Evolutionary conservation across 225 moss, liverwort and hornwort species (phyloP).

Genomic region (Sphagnum contortum): DNA sequence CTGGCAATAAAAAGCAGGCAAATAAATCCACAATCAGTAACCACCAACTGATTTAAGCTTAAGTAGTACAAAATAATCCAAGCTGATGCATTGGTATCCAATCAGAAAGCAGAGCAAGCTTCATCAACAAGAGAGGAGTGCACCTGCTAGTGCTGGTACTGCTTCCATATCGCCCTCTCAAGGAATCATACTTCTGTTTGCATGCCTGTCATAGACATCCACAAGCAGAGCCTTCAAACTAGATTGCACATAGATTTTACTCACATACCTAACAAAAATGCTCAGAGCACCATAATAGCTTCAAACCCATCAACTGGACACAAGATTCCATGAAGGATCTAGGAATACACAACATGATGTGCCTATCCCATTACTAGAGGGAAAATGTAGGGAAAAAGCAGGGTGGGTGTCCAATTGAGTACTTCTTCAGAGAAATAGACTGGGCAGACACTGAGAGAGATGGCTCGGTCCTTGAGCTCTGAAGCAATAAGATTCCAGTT

Average conservation of each 20-base stretch:
- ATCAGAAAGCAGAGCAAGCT: too few species aligned
- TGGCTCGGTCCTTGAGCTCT: conserved; percentile 68
- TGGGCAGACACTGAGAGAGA: conserved; percentile 40
- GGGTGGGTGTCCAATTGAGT: conserved; percentile 2
- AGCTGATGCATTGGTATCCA: too few species aligned
- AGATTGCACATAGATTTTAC: neutral
- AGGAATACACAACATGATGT: neutral
- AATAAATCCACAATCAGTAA: neutral
- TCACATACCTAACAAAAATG: too few species aligned
- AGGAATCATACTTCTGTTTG: conserved; percentile 40
- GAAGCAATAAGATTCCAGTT: conserved; percentile 58
- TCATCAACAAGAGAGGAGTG: too few species aligned
- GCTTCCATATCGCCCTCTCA: conserved; percentile 49
- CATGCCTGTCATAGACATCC: conserved; percentile 33
- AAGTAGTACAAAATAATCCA: too few species aligned
- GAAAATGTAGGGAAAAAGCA: neutral
- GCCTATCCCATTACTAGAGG: neutral
- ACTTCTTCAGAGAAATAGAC: conserved; percentile 49
- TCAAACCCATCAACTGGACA: neutral
- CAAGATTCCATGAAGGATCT: neutral
- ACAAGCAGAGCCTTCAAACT: neutral
- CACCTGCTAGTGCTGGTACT: conserved; percentile 33
- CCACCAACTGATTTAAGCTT: too few species aligned
- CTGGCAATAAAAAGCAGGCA: conserved; percentile 2
- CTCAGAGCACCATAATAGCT: neutral